Base-by-base conservation (phyloP, 1,284 basidiomycete species). In the Ceratobasidium papillatum region DNA sequence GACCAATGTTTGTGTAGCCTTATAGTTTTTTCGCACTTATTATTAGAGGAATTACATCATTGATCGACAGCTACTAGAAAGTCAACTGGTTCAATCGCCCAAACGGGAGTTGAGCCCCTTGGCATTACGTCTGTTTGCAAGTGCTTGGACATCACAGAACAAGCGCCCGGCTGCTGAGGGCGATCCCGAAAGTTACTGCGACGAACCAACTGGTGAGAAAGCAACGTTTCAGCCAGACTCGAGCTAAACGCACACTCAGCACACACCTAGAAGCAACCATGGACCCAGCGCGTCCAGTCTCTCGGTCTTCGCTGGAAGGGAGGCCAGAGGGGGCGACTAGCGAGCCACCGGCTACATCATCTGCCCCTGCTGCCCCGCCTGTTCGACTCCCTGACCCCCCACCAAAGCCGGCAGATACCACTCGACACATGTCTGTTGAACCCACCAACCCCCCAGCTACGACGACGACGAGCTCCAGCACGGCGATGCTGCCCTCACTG, bases 231-330 rank as follows among this genome's bases (percentile, higher is more conserved):
- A 14, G 47, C 63, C 19, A 62, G 61, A 30, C 32, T 43, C 58
- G 9, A 30, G 54, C 30, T 9, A 36, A 11, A 36, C 54, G 22
- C 54, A 14, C 54, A 32, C 54, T 49, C 47, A 22, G 25, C 32
- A n/a, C 54, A 30, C 49, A 51, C 27, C 32, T 49, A 54, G 25
- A 36, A 71, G 47, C n/a, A 38, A 41, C 9, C 59, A 68, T 71
- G 66, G 66, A 71, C 41, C 52, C 30, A 27, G 66, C 51, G 34
- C 66, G 66, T 34, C 66, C 66, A 7, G 54, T 71, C 27, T 71
- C 66, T 19, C 66, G 66, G 38, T 56, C 66, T 30, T 71, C 66
- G 38, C 36, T 71, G 19, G 66, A 71, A 2, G 66, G 54, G 7
- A 4, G 66, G 32, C 45, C 41, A 12, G 66, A 71, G 49, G 25